A percentile compares a stretch with the other conserved stretches of the same genome.
These are phyloP conservation scores for Geotrichum cucujoidarum DNA, from an alignment of 1,139 yeast species.

Conservation along the genomic window DNA sequence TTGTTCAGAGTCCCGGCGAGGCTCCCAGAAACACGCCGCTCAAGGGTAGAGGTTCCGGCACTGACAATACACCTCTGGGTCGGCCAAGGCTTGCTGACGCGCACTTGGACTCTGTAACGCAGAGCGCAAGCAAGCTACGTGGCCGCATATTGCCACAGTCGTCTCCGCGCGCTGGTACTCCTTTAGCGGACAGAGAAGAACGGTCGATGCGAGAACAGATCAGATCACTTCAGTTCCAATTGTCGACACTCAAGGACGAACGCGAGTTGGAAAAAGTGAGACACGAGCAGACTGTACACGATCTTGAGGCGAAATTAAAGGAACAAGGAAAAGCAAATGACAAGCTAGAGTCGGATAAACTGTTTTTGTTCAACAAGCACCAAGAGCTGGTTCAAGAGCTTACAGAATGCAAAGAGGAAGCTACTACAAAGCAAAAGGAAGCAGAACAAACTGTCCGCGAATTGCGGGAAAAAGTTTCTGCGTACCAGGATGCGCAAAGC, in stretches of 20 bases:
- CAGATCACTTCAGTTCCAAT: slow-evolving; percentile 35
- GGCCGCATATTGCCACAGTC: neutral
- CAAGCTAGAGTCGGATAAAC: slow-evolving; percentile 39
- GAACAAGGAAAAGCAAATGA: slow-evolving; percentile 36
- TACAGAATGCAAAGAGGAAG: slow-evolving; percentile 31
- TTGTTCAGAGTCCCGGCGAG: slow-evolving; percentile 1
- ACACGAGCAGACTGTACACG: slow-evolving; percentile 35
- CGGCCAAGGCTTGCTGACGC: slow-evolving; percentile 4
- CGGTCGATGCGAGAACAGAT: slow-evolving; percentile 21
- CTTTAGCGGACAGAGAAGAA: slow-evolving; percentile 4
- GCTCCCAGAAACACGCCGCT: neutral
- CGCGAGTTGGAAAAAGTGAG: slow-evolving; percentile 34
- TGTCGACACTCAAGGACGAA: slow-evolving; percentile 33
- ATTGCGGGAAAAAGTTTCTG: slow-evolving; percentile 22
- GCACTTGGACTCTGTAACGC: neutral
- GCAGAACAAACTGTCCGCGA: slow-evolving; percentile 26
- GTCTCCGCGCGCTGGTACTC: slow-evolving; percentile 2
- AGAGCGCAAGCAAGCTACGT: neutral
- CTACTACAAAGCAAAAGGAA: slow-evolving; percentile 25
- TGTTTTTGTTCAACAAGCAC: slow-evolving; percentile 42
- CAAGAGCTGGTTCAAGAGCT: slow-evolving; percentile 36
- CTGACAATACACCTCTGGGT: slow-evolving; percentile 5
- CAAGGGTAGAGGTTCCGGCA: slow-evolving; percentile 1
- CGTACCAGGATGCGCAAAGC: slow-evolving; percentile 19
- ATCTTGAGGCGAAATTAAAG: slow-evolving; percentile 33